phyloP scores from a whole-genome alignment of 192 early-diverging fungal genomes.

The Backusella mclennaniae region DNA sequence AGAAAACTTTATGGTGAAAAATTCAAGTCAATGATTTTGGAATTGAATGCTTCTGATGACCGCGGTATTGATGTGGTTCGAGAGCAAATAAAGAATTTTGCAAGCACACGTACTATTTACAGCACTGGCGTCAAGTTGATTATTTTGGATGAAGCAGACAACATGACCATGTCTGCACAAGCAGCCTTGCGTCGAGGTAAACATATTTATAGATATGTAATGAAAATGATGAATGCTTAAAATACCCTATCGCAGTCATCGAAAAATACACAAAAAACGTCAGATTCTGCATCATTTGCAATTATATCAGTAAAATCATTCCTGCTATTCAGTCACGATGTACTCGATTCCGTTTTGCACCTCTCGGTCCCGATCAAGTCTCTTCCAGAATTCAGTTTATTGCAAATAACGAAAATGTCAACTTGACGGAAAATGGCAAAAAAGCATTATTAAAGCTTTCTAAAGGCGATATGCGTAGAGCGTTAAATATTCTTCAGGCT shows the following conservation, averaged over 20 bases:
- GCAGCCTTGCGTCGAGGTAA: conserved; percentile 86
- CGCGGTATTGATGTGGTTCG: conserved; percentile 98
- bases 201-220: not conserved
- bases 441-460: conserved; percentile 81
- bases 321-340: conserved; percentile 99
- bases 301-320: conserved; percentile 97
- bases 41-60: conserved; percentile 98
- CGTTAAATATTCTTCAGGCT: conserved; percentile 94
- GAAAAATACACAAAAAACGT: conserved; percentile 99
- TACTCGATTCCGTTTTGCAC: conserved; percentile 94
- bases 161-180: conserved; percentile 93
- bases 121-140: conserved; percentile 94
- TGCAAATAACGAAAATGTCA: conserved; percentile 70
- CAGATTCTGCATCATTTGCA: conserved; percentile 98
- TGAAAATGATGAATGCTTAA: not conserved
- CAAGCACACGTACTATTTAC: conserved; percentile 93
- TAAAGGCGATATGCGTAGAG: conserved; percentile 96
- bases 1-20: conserved; percentile 81
- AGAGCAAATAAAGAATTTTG: conserved; percentile 98
- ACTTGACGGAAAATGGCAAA: conserved; percentile 78
- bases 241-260: conserved; percentile 61
- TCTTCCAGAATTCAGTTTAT: conserved; percentile 70
- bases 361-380: conserved; percentile 80
- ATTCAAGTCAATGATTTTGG: conserved; percentile 89
- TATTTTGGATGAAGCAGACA: conserved; percentile 96